Conservation (phyloP, 352 stramenopile species). For the Aphanomyces euteiches region DNA sequence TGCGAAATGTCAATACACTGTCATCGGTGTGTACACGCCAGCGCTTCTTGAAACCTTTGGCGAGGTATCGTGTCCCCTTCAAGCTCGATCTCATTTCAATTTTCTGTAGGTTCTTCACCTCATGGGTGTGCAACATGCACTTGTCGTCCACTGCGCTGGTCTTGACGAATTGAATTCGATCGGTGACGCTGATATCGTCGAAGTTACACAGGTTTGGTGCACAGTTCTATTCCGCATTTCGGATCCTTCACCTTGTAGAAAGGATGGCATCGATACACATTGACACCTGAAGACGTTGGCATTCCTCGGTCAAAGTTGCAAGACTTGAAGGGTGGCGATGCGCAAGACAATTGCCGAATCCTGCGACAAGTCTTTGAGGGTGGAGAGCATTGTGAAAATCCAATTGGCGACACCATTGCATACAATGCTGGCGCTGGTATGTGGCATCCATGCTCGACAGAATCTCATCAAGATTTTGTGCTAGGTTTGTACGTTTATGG, state of each 20-base stretch:
- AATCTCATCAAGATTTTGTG: background rate
- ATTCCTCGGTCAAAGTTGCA: constrained; percentile 90
- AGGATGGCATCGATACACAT: constrained; percentile 42
- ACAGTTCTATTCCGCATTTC: constrained; percentile 39
- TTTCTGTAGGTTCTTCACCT: constrained; percentile 68
- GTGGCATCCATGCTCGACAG: background rate
- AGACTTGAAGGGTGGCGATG: constrained; percentile 94
- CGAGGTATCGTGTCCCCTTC: constrained; percentile 28
- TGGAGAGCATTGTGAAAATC: constrained; percentile 86
- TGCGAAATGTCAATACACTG: constrained; percentile 89
- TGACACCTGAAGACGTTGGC: constrained; percentile 82
- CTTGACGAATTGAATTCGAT: constrained; percentile 99
- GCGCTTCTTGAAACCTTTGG: constrained; percentile 85
- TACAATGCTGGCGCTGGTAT: constrained; percentile 95
- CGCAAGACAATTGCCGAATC: constrained; percentile 93
- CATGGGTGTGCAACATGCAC: constrained; percentile 94
- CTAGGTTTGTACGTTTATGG: constrained; percentile 94
- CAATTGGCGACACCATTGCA: constrained; percentile 96
- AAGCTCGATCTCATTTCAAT: constrained; percentile 37
- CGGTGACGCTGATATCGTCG: constrained; percentile 77
- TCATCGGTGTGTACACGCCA: constrained; percentile 99
- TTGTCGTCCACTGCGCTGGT: constrained; percentile 97
- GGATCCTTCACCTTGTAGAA: constrained; percentile 40
- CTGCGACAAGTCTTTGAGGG: constrained; percentile 78
- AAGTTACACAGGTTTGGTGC: constrained; percentile 49